Conservation (phyloP, 2,329 filamentous ascomycete species). For the Arthrobotrys pseudoclavata region DNA sequence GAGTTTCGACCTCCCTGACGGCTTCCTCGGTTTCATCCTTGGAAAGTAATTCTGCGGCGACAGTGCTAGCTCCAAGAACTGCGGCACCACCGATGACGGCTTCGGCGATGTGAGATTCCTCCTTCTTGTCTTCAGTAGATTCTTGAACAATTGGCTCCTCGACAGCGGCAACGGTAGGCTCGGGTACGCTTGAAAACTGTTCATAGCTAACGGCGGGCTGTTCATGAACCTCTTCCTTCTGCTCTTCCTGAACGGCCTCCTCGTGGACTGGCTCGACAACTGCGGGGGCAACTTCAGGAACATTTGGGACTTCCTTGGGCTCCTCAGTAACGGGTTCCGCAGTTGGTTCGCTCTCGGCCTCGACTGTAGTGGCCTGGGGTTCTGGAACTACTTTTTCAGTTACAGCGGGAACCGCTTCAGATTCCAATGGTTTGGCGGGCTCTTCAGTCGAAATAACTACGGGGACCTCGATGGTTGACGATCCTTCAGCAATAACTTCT, state of each 20-base stretch:
- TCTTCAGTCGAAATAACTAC: background rate
- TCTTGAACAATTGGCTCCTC: conserved; percentile 24
- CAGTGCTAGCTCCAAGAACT: conserved; percentile 19
- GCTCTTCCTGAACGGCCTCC: conserved; percentile 1
- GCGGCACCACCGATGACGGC: conserved; percentile 28
- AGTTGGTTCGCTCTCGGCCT: background rate
- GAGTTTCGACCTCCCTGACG: conserved; percentile 20
- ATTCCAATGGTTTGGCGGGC: background rate
- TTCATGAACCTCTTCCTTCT: background rate
- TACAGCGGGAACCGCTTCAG: background rate
- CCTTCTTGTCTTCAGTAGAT: conserved; percentile 84
- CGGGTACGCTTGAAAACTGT: background rate
- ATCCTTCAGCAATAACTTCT: background rate
- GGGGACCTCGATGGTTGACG: background rate
- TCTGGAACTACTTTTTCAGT: background rate
- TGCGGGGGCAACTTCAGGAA: conserved; percentile 1
- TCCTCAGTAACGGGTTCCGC: background rate
- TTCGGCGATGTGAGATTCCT: conserved; percentile 28
- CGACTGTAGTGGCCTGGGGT: background rate
- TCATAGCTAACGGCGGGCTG: conserved; percentile 3
- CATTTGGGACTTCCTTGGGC: background rate
- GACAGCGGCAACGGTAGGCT: conserved; percentile 62
- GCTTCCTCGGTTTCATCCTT: conserved; percentile 34
- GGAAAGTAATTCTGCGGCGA: conserved; percentile 32
- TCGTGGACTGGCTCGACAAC: conserved; percentile 9